A percentile compares a stretch with the other conserved stretches of the same genome.
phyloP scores from a whole-genome alignment of 805 yeast species.

The Sporopachydermia lactativora region DNA sequence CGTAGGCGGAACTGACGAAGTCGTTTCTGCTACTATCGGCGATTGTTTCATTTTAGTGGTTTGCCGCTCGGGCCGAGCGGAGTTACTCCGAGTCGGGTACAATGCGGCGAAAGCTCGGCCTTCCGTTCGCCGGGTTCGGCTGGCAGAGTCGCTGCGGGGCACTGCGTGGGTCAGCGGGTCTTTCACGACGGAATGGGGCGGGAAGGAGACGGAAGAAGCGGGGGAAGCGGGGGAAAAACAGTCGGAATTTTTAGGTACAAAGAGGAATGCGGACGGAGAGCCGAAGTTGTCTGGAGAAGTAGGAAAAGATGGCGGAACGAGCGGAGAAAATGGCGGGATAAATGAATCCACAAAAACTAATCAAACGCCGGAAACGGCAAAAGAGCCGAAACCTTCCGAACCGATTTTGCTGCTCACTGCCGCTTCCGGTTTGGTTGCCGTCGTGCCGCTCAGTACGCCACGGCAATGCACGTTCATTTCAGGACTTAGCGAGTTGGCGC shows the following conservation, averaged over 20 bases:
- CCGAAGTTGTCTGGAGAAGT: too few relatives aligned
- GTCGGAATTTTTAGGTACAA: too few relatives aligned
- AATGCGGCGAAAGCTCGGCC: constrained; percentile 20
- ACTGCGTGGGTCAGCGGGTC: constrained; percentile 59
- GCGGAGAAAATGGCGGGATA: constrained; percentile 64
- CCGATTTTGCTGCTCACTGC: constrained; percentile 22
- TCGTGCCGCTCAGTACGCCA: constrained; percentile 56
- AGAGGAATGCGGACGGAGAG: background rate
- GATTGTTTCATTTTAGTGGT: constrained; percentile 54
- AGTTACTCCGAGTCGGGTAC: constrained; percentile 32
- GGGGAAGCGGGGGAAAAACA: too few relatives aligned
- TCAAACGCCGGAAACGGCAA: constrained; percentile 21
- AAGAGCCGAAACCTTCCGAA: background rate
- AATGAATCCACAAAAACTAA: constrained; percentile 45
- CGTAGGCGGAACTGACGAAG: constrained; percentile 39
- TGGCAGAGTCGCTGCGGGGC: constrained; percentile 24
- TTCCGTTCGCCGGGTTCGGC: constrained; percentile 14
- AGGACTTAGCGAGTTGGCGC: background rate
- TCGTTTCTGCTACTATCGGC: constrained; percentile 44
- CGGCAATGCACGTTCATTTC: background rate
- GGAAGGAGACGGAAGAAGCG: too few relatives aligned
- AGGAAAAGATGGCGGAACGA: constrained; percentile 29
- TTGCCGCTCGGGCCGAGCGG: constrained; percentile 57
- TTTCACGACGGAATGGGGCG: constrained; percentile 20
- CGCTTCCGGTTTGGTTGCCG: constrained; percentile 38